Evolutionary conservation across 176 grass and related monocot species (phyloP).

Genomic region (Bothriochloa decipiens): DNA sequence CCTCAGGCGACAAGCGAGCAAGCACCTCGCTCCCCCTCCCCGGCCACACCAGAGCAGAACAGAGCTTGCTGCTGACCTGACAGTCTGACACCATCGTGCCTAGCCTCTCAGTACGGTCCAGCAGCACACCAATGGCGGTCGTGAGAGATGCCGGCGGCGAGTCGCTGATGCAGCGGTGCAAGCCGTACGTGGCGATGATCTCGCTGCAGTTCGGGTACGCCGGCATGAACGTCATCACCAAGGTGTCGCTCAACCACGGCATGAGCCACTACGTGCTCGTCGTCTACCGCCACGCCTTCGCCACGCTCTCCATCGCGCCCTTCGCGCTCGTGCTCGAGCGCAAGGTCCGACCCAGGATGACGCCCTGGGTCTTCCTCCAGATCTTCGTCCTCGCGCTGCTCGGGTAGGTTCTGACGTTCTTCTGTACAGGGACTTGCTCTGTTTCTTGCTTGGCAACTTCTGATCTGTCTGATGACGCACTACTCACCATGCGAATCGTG

Average conservation of each 20-base stretch:
- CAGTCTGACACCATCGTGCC: not conserved
- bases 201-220: constrained; percentile 99
- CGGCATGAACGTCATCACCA: constrained; percentile 99
- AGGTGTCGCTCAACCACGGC: constrained; percentile 97
- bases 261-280: constrained; percentile 99
- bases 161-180: constrained; percentile 72
- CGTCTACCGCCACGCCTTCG: constrained; percentile 97
- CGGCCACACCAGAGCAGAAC: not conserved
- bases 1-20: constrained; percentile 10
- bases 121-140: constrained; percentile 25
- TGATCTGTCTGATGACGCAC: not conserved
- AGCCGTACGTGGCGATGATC: constrained; percentile 96
- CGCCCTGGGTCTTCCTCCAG: constrained; percentile 59
- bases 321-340: constrained; percentile 93
- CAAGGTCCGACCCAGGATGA: constrained; percentile 74
- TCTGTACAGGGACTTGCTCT: not conserved
- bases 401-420: constrained; percentile 43
- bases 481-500: not conserved
- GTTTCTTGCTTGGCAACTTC: not conserved
- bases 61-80: not conserved
- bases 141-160: not conserved
- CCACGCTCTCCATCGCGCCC: constrained; percentile 95
- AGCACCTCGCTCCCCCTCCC: constrained; percentile 3
- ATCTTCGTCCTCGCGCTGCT: constrained; percentile 89
- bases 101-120: no score